These are phyloP conservation scores for Stachybotrys elegans DNA, from an alignment of 2,329 filamentous ascomycete genomes.

Conservation along the genomic window DNA sequence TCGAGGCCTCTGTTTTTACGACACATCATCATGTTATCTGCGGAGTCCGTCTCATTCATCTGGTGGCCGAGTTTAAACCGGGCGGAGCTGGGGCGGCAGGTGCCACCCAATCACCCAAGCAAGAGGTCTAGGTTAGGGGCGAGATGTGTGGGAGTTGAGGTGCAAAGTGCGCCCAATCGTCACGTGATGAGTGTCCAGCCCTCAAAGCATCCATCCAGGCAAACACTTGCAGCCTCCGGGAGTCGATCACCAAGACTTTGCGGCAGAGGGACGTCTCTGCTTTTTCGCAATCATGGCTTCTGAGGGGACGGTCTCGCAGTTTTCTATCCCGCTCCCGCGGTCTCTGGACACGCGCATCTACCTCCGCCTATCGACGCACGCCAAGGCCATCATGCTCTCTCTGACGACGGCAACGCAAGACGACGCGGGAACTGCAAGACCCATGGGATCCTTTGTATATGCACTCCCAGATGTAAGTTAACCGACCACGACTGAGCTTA, in stretches of 20 bases:
- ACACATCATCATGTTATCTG: too few relatives aligned
- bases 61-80: constrained; percentile 1
- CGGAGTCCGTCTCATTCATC: background rate
- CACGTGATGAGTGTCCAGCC: too few relatives aligned
- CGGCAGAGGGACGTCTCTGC: background rate
- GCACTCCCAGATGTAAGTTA: constrained; percentile 77
- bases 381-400: constrained; percentile 55
- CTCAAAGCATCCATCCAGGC: too few relatives aligned
- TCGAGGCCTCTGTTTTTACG: too few relatives aligned
- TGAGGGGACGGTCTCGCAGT: constrained; percentile 20
- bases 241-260: too few relatives aligned
- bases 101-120: too few relatives aligned
- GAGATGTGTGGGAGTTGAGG: too few relatives aligned
- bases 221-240: too few relatives aligned
- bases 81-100: background rate
- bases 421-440: constrained; percentile 42
- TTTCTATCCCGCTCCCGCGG: constrained; percentile 56
- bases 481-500: constrained; percentile 6
- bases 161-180: too few relatives aligned
- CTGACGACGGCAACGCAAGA: constrained; percentile 54
- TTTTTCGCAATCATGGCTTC: background rate
- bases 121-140: too few relatives aligned
- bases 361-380: constrained; percentile 52
- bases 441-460: constrained; percentile 88
- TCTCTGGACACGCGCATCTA: constrained; percentile 58